phyloP scores from a whole-genome alignment of 1,284 basidiomycete species.

The Mycena sp. region DNA sequence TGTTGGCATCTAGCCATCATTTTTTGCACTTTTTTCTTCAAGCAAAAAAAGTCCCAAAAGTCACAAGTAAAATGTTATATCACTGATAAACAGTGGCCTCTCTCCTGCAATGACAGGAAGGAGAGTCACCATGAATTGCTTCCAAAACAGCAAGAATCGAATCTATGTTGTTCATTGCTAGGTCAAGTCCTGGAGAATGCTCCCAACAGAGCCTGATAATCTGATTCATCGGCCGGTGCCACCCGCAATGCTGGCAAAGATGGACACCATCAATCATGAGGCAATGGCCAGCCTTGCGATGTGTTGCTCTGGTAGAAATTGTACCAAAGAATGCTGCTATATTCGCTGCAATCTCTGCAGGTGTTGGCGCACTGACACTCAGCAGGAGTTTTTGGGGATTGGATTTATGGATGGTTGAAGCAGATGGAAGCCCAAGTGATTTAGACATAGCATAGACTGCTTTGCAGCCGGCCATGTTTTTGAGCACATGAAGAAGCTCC shows the following conservation, averaged over 20 bases:
- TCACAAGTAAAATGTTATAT: too few relatives aligned
- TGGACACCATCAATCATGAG: not conserved
- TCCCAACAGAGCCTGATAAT: not conserved
- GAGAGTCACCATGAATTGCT: not conserved
- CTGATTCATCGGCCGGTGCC: not conserved
- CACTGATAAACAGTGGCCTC: constrained; percentile 1
- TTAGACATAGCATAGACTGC: not conserved
- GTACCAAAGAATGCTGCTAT: not conserved
- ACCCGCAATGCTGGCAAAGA: not conserved
- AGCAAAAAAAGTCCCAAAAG: too few relatives aligned
- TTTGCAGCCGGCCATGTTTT: not conserved
- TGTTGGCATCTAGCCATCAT: not conserved
- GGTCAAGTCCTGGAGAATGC: not conserved
- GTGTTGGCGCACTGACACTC: not conserved
- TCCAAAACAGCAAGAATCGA: not conserved
- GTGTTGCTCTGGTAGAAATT: not conserved
- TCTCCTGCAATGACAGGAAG: not conserved
- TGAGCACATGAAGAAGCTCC: not conserved
- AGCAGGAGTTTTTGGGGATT: not conserved
- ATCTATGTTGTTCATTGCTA: not conserved
- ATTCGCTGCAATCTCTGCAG: not conserved
- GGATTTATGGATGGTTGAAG: not conserved
- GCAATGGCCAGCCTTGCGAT: not conserved
- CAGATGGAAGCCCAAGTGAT: not conserved
- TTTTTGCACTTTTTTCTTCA: too few relatives aligned